Base-by-base conservation (phyloP, 371 early-diverging fungal species). In the Saksenaea vasiformis region DNA sequence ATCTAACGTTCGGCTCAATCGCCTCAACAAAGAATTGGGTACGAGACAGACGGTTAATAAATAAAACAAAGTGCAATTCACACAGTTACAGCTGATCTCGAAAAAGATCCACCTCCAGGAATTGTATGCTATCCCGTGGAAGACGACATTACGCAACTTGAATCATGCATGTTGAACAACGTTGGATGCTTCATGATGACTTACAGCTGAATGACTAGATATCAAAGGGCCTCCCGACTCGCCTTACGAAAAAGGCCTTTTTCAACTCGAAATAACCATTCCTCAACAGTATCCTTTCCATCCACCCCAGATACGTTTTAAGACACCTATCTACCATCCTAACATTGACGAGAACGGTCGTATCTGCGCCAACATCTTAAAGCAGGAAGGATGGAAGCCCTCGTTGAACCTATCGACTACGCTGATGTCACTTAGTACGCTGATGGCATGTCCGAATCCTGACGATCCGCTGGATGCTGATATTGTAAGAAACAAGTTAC, bases 401-500 rank as follows among this genome's bases (percentile, higher is more conserved):
- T 70, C 84, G 0, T 54, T 83, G 3, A 82, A 76, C 53, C 54
- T 87, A 8, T 60, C 72, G 1, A 82, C 81, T 0, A 73, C 79
- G 0, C 69, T 87, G 5, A 60, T 78, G 0, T 74, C 78, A 1
- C 59, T 87, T 14, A 51, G 68, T 9, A 57, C 72, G n/a, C 60
- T 87, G 27, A 62, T 87, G 64, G 78, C 73, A 7, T 57, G 72
- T 28, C 86, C 86, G 0, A 86, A 86, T 36, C 85, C 86, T n/a
- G 82, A 86, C 35, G 86, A 86, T 56, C 86, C 86, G 5, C 55
- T 86, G 9, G 72, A 79, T 53, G 72, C 74, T 31, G 84, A 85
- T 13, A 82, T 86, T 57, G 82, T 82, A 72, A 62, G 70, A 17
- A 38, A 9, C 10, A 13, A 60, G 13, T 24, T 8, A 37, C 35